Conservation (phyloP, 192 early-diverging fungal species). For the Coemansia reversa region DNA sequence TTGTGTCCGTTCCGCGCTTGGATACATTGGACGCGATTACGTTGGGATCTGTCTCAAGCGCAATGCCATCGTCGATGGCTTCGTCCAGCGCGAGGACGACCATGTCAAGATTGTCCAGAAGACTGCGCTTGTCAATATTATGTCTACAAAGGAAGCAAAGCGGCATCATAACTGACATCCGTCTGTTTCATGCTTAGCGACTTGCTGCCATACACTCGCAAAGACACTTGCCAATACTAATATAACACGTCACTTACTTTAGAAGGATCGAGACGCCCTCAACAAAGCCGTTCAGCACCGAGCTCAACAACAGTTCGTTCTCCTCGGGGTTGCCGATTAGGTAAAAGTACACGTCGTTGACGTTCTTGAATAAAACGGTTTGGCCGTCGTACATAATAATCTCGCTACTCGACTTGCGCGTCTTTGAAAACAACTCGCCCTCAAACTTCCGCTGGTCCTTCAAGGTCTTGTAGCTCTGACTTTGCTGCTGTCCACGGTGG, state of each 20-base stretch:
- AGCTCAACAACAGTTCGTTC: slow-evolving; percentile 87
- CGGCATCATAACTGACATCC: not conserved
- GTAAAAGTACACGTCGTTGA: slow-evolving; percentile 88
- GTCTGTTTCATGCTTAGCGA: not conserved
- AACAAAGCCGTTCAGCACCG: slow-evolving; percentile 75
- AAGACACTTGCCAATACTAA: not conserved
- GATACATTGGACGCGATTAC: slow-evolving; percentile 76
- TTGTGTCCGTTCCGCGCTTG: slow-evolving; percentile 68
- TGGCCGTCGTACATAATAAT: slow-evolving; percentile 94
- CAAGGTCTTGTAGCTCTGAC: slow-evolving; percentile 34
- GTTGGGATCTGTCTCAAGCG: slow-evolving; percentile 71
- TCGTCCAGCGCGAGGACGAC: slow-evolving; percentile 91
- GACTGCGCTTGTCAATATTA: slow-evolving; percentile 85
- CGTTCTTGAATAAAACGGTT: slow-evolving; percentile 82
- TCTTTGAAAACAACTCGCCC: slow-evolving; percentile 89
- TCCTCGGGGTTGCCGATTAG: slow-evolving; percentile 87
- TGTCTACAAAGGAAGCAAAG: slow-evolving; percentile 42
- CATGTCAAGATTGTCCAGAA: slow-evolving; percentile 90
- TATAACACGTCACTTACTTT: slow-evolving; percentile 55
- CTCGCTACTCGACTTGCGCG: slow-evolving; percentile 76
- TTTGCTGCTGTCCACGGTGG: slow-evolving; percentile 26
- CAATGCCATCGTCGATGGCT: slow-evolving; percentile 88
- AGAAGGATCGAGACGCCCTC: slow-evolving; percentile 85
- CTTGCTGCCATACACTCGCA: not conserved
- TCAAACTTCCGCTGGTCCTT: slow-evolving; percentile 94